Conservation (phyloP, 805 yeast genomes). For the Maudiozyma barnettii region DNA sequence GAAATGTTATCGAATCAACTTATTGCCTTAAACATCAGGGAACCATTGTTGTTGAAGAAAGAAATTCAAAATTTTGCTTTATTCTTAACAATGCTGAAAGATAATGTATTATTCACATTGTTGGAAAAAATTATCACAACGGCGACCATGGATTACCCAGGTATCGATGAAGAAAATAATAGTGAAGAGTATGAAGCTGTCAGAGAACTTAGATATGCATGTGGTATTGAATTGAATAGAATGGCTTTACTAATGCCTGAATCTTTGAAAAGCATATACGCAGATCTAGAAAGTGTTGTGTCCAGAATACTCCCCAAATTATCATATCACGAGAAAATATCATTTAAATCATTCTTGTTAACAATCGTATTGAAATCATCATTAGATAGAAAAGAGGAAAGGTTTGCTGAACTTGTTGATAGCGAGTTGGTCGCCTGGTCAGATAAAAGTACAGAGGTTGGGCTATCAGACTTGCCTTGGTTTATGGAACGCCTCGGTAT, state of each 20-base stretch:
- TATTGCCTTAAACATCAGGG: slow-evolving; percentile 63
- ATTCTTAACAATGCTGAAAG: slow-evolving; percentile 83
- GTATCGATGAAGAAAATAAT: slow-evolving; percentile 36
- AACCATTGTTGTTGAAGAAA: slow-evolving; percentile 73
- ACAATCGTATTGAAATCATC: slow-evolving; percentile 87
- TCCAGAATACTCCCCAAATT: slow-evolving; percentile 63
- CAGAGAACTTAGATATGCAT: slow-evolving; percentile 78
- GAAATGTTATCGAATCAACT: slow-evolving; percentile 67
- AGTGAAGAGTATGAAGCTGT: slow-evolving; percentile 73
- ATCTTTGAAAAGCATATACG: slow-evolving; percentile 67
- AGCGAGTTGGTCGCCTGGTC: slow-evolving; percentile 92
- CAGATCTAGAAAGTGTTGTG: slow-evolving; percentile 75
- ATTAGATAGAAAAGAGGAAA: slow-evolving; percentile 58
- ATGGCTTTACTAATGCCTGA: slow-evolving; percentile 94
- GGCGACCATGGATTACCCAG: slow-evolving; percentile 74
- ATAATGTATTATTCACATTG: slow-evolving; percentile 71
- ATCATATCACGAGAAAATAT: slow-evolving; percentile 84
- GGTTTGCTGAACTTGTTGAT: slow-evolving; percentile 82
- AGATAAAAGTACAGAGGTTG: slow-evolving; percentile 81
- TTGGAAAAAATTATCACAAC: slow-evolving; percentile 79
- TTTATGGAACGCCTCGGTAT: slow-evolving; percentile 96
- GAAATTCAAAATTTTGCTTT: slow-evolving; percentile 89
- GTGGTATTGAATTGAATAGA: slow-evolving; percentile 91
- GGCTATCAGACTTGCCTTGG: slow-evolving; percentile 86
- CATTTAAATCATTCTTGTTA: slow-evolving; percentile 82